Evolutionary conservation across 148 eudicot species (phyloP).

Genomic region (Rhododendron ovatum): DNA sequence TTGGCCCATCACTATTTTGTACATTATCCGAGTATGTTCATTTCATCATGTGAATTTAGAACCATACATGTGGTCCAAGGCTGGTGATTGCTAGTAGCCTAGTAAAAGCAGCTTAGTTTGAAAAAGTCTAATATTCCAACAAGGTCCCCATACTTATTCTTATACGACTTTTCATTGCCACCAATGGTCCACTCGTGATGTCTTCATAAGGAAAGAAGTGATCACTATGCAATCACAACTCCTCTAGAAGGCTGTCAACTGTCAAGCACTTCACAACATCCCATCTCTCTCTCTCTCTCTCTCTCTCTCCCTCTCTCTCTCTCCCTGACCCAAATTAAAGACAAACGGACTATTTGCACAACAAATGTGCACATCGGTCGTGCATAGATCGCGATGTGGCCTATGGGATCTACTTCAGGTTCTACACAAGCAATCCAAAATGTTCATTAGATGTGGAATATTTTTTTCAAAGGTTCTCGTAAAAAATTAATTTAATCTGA

Average conservation of each 20-base stretch:
- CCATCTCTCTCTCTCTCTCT: neutral
- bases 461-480: fast-evolving
- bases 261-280: neutral
- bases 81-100: neutral
- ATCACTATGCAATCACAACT: neutral
- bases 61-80: neutral
- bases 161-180: neutral
- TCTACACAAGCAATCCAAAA: too few relatives aligned
- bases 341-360: too few relatives aligned
- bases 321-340: neutral
- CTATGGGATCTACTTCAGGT: too few relatives aligned
- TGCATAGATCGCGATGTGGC: too few relatives aligned
- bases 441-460: too few relatives aligned
- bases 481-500: too few relatives aligned
- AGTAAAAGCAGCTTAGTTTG: neutral
- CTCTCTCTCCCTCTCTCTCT: neutral
- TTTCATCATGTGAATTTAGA: neutral
- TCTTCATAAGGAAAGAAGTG: neutral
- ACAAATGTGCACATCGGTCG: too few relatives aligned
- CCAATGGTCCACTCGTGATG: neutral
- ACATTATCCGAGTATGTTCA: neutral
- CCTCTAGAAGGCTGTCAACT: neutral
- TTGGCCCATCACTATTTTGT: too few relatives aligned
- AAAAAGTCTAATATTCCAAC: neutral
- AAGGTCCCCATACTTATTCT: neutral